Evolutionary conservation across 495 filamentous ascomycete genomes (phyloP).

Genomic region (Rostrohypoxylon terebratum): DNA sequence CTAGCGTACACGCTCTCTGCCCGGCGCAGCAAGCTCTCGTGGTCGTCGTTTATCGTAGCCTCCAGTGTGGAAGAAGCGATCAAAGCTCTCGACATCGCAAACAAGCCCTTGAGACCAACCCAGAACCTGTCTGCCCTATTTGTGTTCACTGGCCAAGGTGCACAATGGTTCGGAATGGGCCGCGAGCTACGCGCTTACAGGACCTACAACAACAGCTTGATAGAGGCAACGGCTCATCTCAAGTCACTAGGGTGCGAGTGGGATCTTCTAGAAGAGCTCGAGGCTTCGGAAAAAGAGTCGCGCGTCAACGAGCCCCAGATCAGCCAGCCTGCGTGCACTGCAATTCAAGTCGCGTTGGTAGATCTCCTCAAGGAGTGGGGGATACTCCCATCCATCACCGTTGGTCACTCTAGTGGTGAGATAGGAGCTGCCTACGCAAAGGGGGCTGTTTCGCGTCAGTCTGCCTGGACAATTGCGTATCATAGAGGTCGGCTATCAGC

Average conservation of each 20-base stretch:
- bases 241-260: conserved; percentile 42
- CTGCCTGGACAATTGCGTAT: conserved; percentile 64
- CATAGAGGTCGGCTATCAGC: conserved; percentile 50
- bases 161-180: conserved; percentile 64
- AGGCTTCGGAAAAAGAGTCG: conserved; percentile 34
- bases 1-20: conserved; percentile 56
- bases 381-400: conserved; percentile 58
- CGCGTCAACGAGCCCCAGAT: conserved; percentile 48
- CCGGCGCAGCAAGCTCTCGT: conserved; percentile 54
- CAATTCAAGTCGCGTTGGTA: conserved; percentile 65
- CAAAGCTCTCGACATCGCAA: conserved; percentile 22
- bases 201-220: conserved; percentile 43
- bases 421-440: conserved; percentile 64
- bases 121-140: conserved; percentile 37
- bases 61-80: conserved; percentile 27
- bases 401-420: conserved; percentile 72
- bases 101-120: conserved; percentile 39
- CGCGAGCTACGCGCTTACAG: conserved; percentile 53
- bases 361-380: conserved; percentile 63
- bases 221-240: conserved; percentile 43
- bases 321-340: conserved; percentile 58
- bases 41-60: conserved; percentile 54
- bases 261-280: conserved; percentile 45
- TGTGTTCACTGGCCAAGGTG: conserved; percentile 52
- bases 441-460: conserved; percentile 56